These are phyloP conservation scores for Sordariomycetes sp. DNA, from an alignment of 2,329 filamentous ascomycete genomes.

Conservation along the genomic window DNA sequence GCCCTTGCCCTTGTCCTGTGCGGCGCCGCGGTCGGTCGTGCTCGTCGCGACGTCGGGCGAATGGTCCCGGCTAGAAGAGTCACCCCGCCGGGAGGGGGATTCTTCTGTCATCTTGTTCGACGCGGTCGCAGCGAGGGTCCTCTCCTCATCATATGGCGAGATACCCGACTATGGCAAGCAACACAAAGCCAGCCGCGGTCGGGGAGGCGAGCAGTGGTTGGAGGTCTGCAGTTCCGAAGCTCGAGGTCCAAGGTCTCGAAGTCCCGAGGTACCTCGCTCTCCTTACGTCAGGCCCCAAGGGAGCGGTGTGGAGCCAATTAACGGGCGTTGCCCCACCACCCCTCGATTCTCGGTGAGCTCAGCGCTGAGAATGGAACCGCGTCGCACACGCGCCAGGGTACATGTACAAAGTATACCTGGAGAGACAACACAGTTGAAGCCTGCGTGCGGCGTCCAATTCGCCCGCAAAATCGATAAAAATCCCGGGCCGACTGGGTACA, in stretches of 20 bases:
- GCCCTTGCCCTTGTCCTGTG: slow-evolving; percentile 7
- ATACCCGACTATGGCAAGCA: not conserved
- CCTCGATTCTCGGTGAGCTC: not conserved
- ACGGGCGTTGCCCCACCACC: not conserved
- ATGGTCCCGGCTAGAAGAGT: not conserved
- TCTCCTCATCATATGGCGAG: not conserved
- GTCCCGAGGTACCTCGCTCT: not conserved
- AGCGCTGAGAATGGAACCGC: not conserved
- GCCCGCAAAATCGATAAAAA: not conserved
- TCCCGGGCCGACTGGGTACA: not conserved
- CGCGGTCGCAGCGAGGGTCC: not conserved
- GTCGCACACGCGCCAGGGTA: not conserved
- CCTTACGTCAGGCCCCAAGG: slow-evolving; percentile 3
- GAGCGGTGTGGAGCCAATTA: slow-evolving; percentile 3
- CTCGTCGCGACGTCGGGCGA: slow-evolving; percentile 5
- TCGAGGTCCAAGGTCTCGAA: not conserved
- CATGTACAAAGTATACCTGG: too few relatives aligned
- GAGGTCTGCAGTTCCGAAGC: not conserved
- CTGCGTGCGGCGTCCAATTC: not conserved
- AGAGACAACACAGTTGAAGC: not conserved
- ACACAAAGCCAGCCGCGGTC: not conserved
- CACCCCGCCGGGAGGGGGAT: not conserved
- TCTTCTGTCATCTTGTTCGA: slow-evolving; percentile 3
- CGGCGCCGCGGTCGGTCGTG: not conserved
- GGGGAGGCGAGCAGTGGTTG: not conserved